phyloP scores from a whole-genome alignment of 148 eudicot species.

The Mesembryanthemum crystallinum region DNA sequence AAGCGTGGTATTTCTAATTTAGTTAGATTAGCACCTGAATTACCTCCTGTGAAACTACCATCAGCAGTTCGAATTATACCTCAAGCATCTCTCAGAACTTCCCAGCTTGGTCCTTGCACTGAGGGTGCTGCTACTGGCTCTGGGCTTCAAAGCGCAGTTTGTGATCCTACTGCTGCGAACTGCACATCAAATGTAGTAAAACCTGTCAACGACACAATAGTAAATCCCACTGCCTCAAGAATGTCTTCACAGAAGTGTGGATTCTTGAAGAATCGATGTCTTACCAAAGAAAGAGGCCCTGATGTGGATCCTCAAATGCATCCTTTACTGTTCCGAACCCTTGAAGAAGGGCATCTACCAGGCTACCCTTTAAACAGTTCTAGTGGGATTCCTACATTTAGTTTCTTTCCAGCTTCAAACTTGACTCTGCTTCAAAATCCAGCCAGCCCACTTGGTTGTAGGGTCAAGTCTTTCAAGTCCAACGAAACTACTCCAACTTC shows the following conservation, averaged over 20 bases:
- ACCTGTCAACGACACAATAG: slow-evolving; percentile 19
- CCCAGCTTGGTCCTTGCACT: slow-evolving; percentile 41
- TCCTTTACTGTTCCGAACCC: slow-evolving; percentile 70
- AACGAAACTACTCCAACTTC: slow-evolving; percentile 36
- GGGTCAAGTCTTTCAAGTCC: slow-evolving; percentile 34
- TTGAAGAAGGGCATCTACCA: slow-evolving; percentile 55
- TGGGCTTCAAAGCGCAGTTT: slow-evolving; percentile 30
- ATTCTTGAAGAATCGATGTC: slow-evolving; percentile 22
- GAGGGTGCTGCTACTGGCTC: slow-evolving; percentile 29
- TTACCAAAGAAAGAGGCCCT: slow-evolving; percentile 36
- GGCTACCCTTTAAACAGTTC: slow-evolving; percentile 47
- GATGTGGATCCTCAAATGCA: slow-evolving; percentile 77
- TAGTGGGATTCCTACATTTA: slow-evolving; percentile 50
- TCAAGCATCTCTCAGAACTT: slow-evolving; percentile 61
- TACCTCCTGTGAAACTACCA: slow-evolving; percentile 98
- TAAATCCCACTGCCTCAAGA: slow-evolving; percentile 23
- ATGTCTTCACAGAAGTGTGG: slow-evolving; percentile 33
- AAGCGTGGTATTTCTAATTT: slow-evolving; percentile 43
- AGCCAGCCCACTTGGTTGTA: slow-evolving; percentile 33
- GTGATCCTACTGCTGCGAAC: slow-evolving; percentile 21
- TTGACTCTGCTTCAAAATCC: slow-evolving; percentile 45
- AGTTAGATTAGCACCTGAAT: slow-evolving; percentile 84
- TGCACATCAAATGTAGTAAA: slow-evolving; percentile 28
- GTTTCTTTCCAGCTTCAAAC: slow-evolving; percentile 59
- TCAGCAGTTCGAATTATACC: slow-evolving; percentile 85